A percentile compares a stretch with the other conserved stretches of the same genome.
These are phyloP conservation scores for Blastomyces emzantsi DNA, from an alignment of 2,329 filamentous ascomycete species.

Conservation along the genomic window DNA sequence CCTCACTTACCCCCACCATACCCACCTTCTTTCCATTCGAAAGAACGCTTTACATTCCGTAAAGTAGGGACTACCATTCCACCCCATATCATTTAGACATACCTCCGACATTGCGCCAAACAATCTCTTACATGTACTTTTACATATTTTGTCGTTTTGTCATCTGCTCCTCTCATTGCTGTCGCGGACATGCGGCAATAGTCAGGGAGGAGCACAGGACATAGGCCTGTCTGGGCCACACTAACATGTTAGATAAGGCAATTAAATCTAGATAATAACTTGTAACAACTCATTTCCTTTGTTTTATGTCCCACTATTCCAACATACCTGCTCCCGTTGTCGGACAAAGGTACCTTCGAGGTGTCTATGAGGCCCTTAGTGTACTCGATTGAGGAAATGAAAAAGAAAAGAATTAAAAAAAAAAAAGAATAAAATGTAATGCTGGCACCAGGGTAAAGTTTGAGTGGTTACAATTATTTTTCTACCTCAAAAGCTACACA, in stretches of 20 bases:
- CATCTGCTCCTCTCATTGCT: not conserved
- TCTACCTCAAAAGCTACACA: not conserved
- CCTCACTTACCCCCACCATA: not conserved
- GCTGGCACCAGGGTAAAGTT: too few relatives aligned
- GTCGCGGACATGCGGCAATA: not conserved
- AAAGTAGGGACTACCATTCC: not conserved
- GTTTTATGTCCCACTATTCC: not conserved
- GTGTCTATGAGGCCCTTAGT: not conserved
- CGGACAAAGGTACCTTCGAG: not conserved
- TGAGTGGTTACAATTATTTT: not conserved
- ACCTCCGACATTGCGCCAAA: not conserved
- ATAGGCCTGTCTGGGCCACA: not conserved
- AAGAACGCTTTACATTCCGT: not conserved
- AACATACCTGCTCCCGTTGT: too few relatives aligned
- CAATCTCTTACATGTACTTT: not conserved
- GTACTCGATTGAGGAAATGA: not conserved
- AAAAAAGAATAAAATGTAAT: not conserved
- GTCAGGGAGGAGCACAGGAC: not conserved
- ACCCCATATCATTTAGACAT: not conserved
- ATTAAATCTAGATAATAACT: not conserved
- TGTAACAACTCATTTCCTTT: not conserved
- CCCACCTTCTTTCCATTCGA: not conserved
- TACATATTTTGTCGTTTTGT: not conserved
- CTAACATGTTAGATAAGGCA: not conserved
- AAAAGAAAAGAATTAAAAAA: not conserved